phyloP scores from a whole-genome alignment of 441 rosid species.

The Omphalea diandra region DNA sequence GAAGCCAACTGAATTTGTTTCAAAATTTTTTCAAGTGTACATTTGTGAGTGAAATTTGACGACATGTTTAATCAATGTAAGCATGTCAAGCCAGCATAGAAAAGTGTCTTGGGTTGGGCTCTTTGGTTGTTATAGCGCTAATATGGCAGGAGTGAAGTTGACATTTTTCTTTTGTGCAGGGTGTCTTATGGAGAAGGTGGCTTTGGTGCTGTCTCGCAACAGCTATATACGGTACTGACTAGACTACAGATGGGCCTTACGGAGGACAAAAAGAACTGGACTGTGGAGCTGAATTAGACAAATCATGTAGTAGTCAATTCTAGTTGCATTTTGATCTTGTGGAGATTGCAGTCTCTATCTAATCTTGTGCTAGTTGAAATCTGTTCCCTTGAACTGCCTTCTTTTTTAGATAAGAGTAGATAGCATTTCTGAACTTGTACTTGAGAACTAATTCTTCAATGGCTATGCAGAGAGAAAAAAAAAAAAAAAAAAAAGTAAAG shows the following conservation, averaged over 20 bases:
- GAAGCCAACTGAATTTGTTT: background rate
- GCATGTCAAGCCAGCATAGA: no score
- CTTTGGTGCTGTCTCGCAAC: constrained; percentile 64
- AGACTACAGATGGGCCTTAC: constrained; percentile 88
- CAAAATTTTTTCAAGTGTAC: background rate
- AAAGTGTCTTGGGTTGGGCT: no score
- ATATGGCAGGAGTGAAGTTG: background rate
- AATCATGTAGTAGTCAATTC: background rate
- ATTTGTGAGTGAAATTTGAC: background rate
- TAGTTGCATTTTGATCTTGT: background rate
- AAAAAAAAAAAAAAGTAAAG: no score
- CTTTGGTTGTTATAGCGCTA: no score
- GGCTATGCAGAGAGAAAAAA: background rate
- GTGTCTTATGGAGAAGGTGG: constrained; percentile 62
- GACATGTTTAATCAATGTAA: no score
- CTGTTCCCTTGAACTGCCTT: constrained; percentile 12
- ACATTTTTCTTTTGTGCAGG: constrained; percentile 33
- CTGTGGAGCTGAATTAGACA: constrained; percentile 54
- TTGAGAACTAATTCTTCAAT: background rate
- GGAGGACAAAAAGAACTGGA: constrained; percentile 92
- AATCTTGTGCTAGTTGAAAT: constrained; percentile 1
- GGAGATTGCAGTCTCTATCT: background rate
- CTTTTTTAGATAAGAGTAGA: constrained; percentile 9
- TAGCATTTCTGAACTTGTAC: background rate
- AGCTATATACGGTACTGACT: constrained; percentile 68